These are phyloP conservation scores for Aspergillus neotritici DNA, from an alignment of 2,329 filamentous ascomycete species.

Conservation along the genomic window DNA sequence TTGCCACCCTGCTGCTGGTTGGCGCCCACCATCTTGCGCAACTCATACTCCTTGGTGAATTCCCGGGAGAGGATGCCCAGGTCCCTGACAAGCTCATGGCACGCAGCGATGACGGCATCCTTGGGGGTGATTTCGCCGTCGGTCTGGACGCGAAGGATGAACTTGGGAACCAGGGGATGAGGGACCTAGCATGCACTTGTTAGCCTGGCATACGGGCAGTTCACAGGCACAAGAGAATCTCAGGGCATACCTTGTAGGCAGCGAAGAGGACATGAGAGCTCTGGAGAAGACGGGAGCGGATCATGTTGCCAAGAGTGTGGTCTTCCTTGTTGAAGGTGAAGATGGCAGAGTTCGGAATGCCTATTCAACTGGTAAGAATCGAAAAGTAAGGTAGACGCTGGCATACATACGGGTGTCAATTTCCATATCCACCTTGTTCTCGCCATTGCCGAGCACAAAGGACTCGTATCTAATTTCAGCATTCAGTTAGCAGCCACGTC, in stretches of 20 bases:
- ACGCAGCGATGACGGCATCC: slow-evolving; percentile 75
- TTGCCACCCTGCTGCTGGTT: slow-evolving; percentile 45
- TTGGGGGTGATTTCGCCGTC: slow-evolving; percentile 85
- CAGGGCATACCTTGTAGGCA: slow-evolving; percentile 70
- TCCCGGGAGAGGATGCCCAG: slow-evolving; percentile 75
- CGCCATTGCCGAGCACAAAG: slow-evolving; percentile 77
- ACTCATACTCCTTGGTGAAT: slow-evolving; percentile 87
- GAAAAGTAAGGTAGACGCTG: not conserved
- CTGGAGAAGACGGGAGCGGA: slow-evolving; percentile 78
- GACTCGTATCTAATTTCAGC: slow-evolving; percentile 70
- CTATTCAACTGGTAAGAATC: slow-evolving; percentile 40
- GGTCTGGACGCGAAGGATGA: slow-evolving; percentile 80
- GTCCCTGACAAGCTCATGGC: slow-evolving; percentile 74
- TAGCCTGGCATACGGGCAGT: slow-evolving; percentile 11
- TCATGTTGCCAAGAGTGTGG: slow-evolving; percentile 87
- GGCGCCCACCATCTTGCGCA: slow-evolving; percentile 75
- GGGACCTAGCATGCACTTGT: slow-evolving; percentile 30
- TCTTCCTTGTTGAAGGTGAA: slow-evolving; percentile 97
- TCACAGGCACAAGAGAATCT: not conserved
- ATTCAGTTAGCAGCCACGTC: slow-evolving; percentile 7
- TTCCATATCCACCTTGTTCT: slow-evolving; percentile 89
- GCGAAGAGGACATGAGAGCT: slow-evolving; percentile 81
- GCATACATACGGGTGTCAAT: slow-evolving; percentile 74
- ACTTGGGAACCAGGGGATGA: slow-evolving; percentile 46
- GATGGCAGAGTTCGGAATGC: slow-evolving; percentile 88